These are phyloP conservation scores for Yarrowia keelungensis DNA, from an alignment of 805 yeast genomes.

Conservation along the genomic window DNA sequence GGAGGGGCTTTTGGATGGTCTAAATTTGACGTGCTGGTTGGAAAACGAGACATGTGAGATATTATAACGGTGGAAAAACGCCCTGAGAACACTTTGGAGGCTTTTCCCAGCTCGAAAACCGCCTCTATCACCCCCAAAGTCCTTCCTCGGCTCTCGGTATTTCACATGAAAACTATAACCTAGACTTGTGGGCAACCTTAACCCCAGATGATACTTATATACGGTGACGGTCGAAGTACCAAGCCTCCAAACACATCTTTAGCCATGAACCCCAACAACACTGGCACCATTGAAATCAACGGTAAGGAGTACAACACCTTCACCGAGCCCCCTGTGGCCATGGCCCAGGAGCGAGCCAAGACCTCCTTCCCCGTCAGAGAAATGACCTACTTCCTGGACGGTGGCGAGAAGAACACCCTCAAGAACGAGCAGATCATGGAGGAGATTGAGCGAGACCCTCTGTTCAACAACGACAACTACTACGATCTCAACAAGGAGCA, in stretches of 20 bases:
- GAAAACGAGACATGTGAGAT: background rate
- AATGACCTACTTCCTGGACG: conserved; percentile 56
- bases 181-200: conserved; percentile 13
- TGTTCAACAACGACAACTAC: conserved; percentile 54
- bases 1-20: background rate
- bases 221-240: background rate
- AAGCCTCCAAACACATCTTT: background rate
- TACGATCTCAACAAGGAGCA: conserved; percentile 58
- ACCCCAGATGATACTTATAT: conserved; percentile 26
- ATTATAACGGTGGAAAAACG: too few relatives aligned
- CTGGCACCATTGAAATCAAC: conserved; percentile 36
- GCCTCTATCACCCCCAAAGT: background rate
- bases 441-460: conserved; percentile 64
- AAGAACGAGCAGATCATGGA: conserved; percentile 52
- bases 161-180: conserved; percentile 29
- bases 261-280: conserved; percentile 35
- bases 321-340: conserved; percentile 50
- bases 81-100: background rate
- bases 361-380: conserved; percentile 51
- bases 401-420: conserved; percentile 53
- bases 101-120: background rate
- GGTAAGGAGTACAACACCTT: conserved; percentile 43
- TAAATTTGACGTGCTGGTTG: background rate
- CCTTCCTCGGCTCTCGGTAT: conserved; percentile 37
- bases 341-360: conserved; percentile 53